Conservation (phyloP, 73 alveolate genomes). For the Paramecium bursaria region DNA sequence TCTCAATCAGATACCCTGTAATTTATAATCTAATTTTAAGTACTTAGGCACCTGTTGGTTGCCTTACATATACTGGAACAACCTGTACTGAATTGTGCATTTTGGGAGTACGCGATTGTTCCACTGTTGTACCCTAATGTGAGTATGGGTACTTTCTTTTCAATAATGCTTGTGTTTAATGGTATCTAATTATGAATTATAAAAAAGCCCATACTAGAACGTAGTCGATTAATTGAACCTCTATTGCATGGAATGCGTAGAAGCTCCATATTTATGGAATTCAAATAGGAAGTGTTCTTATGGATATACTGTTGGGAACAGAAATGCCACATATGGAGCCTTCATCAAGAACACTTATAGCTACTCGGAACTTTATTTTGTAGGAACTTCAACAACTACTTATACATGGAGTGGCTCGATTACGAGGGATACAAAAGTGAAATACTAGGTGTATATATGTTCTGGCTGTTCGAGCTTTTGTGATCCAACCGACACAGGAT, state of each 20-base stretch:
- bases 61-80: no score
- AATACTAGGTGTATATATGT: conserved; percentile 4
- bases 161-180: conserved; percentile 14
- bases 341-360: neutral
- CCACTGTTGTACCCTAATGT: neutral
- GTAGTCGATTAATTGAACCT: neutral
- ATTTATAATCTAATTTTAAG: no score
- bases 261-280: conserved; percentile 47
- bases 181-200: conserved; percentile 1
- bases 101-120: conserved; percentile 41
- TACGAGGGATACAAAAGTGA: neutral
- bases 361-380: conserved; percentile 48
- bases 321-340: neutral
- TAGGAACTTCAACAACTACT: neutral
- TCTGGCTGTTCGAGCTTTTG: conserved; percentile 32
- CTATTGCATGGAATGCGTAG: conserved; percentile 56
- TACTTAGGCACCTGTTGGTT: no score
- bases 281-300: conserved; percentile 30
- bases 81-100: conserved; percentile 10
- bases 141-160: conserved; percentile 48
- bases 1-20: no score
- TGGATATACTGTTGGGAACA: conserved; percentile 23
- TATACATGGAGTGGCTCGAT: neutral
- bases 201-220: conserved; percentile 1
- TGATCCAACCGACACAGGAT: neutral